These are phyloP conservation scores for Danielozyma ontarioensis DNA, from an alignment of 805 yeast genomes.

Conservation along the genomic window DNA sequence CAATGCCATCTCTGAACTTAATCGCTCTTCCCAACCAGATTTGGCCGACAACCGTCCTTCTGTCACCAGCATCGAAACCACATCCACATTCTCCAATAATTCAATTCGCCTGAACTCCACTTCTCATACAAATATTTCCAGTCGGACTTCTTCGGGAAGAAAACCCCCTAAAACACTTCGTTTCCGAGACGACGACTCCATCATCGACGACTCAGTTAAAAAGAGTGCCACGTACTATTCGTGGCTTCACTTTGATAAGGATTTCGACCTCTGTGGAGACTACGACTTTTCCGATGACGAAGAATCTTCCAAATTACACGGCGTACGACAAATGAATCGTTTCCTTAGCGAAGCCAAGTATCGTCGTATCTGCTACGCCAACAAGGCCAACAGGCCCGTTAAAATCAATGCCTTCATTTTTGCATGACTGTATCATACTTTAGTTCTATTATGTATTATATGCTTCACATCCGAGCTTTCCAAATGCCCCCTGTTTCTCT, in stretches of 20 bases:
- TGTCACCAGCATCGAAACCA: slow-evolving; percentile 6
- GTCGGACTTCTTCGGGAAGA: not conserved
- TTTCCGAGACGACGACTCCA: slow-evolving; percentile 13
- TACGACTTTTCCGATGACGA: slow-evolving; percentile 13
- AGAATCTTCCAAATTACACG: slow-evolving; percentile 11
- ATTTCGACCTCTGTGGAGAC: slow-evolving; percentile 16
- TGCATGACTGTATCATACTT: slow-evolving; percentile 4
- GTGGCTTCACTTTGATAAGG: slow-evolving; percentile 31
- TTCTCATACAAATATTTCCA: slow-evolving; percentile 1
- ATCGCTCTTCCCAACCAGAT: not conserved
- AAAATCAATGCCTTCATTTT: slow-evolving; percentile 12
- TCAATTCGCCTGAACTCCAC: slow-evolving; percentile 5
- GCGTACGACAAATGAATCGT: slow-evolving; percentile 17
- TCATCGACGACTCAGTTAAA: slow-evolving; percentile 8
- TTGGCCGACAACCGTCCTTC: slow-evolving; percentile 3
- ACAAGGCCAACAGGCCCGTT: slow-evolving; percentile 9
- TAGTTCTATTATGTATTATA: slow-evolving; percentile 1
- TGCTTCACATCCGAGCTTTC: not conserved
- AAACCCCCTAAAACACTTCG: slow-evolving; percentile 5
- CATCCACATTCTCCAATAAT: slow-evolving; percentile 4
- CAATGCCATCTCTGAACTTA: slow-evolving; percentile 9
- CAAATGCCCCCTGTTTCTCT: not conserved
- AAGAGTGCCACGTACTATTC: slow-evolving; percentile 10
- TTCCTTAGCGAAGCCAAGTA: slow-evolving; percentile 8
- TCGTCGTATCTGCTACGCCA: slow-evolving; percentile 22